Evolutionary conservation across 371 early-diverging fungal species (phyloP).

Genomic region (Synchytrium microbalum): DNA sequence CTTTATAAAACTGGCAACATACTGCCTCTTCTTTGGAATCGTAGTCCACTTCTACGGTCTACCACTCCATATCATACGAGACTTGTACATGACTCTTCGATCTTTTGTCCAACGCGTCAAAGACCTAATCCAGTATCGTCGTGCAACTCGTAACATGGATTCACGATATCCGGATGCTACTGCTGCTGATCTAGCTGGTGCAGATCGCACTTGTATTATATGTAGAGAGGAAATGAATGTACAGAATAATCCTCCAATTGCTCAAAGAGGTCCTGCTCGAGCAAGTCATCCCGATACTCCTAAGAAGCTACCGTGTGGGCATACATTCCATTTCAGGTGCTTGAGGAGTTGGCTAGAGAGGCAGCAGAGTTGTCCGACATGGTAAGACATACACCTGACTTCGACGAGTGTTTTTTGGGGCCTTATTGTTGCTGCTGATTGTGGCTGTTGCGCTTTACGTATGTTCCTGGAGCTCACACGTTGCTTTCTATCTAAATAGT

Average conservation of each 20-base stretch:
- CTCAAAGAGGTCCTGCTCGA: constrained; percentile 2
- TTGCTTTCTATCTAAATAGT: neutral
- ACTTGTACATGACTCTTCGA: constrained; percentile 87
- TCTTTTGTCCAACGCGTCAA: constrained; percentile 80
- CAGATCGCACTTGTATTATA: constrained; percentile 89
- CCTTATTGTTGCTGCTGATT: neutral
- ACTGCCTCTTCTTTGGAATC: constrained; percentile 74
- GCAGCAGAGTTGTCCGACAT: constrained; percentile 98
- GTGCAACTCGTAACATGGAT: constrained; percentile 93
- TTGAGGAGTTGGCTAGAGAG: constrained; percentile 96
- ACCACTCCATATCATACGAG: constrained; percentile 91
- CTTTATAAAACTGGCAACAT: constrained; percentile 79
- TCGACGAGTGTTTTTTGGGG: neutral
- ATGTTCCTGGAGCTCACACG: neutral
- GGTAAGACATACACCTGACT: constrained; percentile 38
- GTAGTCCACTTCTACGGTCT: constrained; percentile 69
- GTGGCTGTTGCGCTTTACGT: neutral
- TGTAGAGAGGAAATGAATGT: constrained; percentile 90
- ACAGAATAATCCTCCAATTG: neutral
- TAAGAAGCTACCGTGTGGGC: constrained; percentile 94
- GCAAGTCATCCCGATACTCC: constrained; percentile 44
- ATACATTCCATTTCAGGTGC: constrained; percentile 96
- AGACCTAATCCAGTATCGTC: constrained; percentile 80
- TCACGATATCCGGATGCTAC: constrained; percentile 86
- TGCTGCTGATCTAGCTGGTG: constrained; percentile 66